A percentile compares a stretch with the other conserved stretches of the same genome.
These are phyloP conservation scores for Coemansia sp. DNA, from an alignment of 192 early-diverging fungal species.

Conservation along the genomic window DNA sequence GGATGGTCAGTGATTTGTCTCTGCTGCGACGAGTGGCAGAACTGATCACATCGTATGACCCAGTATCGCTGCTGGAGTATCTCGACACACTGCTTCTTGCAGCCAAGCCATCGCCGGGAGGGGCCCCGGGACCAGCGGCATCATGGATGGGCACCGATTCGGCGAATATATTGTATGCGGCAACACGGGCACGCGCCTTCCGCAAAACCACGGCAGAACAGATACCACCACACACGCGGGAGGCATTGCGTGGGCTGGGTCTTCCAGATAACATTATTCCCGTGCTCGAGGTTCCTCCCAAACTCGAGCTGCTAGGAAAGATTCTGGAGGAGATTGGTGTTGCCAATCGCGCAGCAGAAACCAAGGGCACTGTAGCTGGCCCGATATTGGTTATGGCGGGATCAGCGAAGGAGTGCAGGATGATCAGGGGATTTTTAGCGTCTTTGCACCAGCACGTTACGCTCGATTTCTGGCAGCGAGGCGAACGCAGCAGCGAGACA, in stretches of 20 bases:
- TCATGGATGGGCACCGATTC: constrained; percentile 84
- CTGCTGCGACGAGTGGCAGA: constrained; percentile 67
- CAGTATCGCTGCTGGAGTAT: constrained; percentile 82
- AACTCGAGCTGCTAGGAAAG: constrained; percentile 74
- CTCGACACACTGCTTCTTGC: constrained; percentile 79
- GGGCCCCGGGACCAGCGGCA: constrained; percentile 46
- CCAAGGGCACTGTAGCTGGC: not conserved
- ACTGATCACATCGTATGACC: constrained; percentile 84
- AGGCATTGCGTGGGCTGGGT: constrained; percentile 41
- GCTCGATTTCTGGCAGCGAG: constrained; percentile 5
- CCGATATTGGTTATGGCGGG: constrained; percentile 37
- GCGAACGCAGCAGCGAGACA: not conserved
- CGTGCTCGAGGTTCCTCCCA: constrained; percentile 88
- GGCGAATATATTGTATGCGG: constrained; percentile 74
- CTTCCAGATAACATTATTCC: constrained; percentile 70
- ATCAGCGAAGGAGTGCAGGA: constrained; percentile 25
- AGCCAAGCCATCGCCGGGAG: constrained; percentile 45
- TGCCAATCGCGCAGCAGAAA: constrained; percentile 8
- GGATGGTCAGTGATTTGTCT: constrained; percentile 73
- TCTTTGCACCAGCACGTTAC: constrained; percentile 6
- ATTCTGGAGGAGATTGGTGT: constrained; percentile 74
- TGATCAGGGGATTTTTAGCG: constrained; percentile 21
- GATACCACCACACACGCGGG: constrained; percentile 2
- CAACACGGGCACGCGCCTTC: constrained; percentile 59
- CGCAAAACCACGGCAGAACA: constrained; percentile 1